These are phyloP conservation scores for Withania somnifera DNA, from an alignment of 305 asterid species.

Conservation along the genomic window DNA sequence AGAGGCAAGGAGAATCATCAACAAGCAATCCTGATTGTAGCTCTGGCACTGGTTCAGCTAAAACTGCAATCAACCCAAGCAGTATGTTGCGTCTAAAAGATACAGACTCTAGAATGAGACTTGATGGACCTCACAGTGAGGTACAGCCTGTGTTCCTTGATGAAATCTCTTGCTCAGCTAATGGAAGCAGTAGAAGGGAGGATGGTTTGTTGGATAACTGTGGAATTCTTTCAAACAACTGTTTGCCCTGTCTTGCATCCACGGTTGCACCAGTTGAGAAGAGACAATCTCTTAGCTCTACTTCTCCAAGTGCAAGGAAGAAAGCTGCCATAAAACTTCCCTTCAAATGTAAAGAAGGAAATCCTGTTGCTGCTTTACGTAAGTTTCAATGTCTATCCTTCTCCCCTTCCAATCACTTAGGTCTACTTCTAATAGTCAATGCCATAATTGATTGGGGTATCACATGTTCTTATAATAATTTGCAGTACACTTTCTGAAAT, in stretches of 20 bases:
- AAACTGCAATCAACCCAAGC: conserved; percentile 12
- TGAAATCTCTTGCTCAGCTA: conserved; percentile 39
- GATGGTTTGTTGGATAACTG: conserved; percentile 62
- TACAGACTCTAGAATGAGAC: conserved; percentile 25
- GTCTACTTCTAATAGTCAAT: background rate
- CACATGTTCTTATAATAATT: background rate
- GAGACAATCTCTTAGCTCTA: conserved; percentile 56
- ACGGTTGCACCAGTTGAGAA: conserved; percentile 53
- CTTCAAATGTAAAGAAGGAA: conserved; percentile 84
- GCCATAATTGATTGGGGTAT: background rate
- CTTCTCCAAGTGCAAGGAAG: conserved; percentile 65
- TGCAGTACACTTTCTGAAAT: background rate
- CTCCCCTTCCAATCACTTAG: background rate
- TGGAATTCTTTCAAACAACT: conserved; percentile 67
- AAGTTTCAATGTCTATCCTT: conserved; percentile 23
- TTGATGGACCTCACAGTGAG: conserved; percentile 25
- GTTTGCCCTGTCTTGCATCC: conserved; percentile 91
- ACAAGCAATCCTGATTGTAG: conserved; percentile 13
- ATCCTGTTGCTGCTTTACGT: conserved; percentile 52
- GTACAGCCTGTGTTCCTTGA: conserved; percentile 44
- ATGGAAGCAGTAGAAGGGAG: conserved; percentile 30
- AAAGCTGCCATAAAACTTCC: conserved; percentile 62
- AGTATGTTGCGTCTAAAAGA: conserved; percentile 16
- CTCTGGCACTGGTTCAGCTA: conserved; percentile 28
- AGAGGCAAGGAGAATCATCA: conserved; percentile 19